These are phyloP conservation scores for Clitocybe nebularis DNA, from an alignment of 1,284 basidiomycete species.

Conservation along the genomic window DNA sequence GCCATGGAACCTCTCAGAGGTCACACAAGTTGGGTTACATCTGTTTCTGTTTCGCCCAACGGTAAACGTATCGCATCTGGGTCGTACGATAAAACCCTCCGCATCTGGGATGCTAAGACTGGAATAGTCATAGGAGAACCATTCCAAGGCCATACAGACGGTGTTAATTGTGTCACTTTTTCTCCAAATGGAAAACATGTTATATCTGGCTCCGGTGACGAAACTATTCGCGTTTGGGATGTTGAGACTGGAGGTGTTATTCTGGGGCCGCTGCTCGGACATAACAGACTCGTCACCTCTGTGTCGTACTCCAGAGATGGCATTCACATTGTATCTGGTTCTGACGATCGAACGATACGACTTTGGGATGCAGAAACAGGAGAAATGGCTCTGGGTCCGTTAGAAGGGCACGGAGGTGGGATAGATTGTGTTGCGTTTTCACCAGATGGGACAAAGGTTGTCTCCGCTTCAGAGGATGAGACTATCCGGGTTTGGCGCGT, in stretches of 20 bases:
- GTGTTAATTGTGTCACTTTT: slow-evolving; percentile 10
- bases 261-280: slow-evolving; percentile 5
- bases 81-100: slow-evolving; percentile 17
- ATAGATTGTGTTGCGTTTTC: slow-evolving; percentile 16
- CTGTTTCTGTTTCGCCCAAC: slow-evolving; percentile 9
- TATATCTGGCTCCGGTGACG: slow-evolving; percentile 14
- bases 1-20: background rate
- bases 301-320: slow-evolving; percentile 18
- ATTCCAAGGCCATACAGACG: slow-evolving; percentile 9
- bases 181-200: slow-evolving; percentile 14
- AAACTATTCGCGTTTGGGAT: slow-evolving; percentile 16
- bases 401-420: slow-evolving; percentile 10
- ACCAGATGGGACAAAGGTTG: slow-evolving; percentile 13
- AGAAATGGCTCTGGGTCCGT: background rate
- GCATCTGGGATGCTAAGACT: slow-evolving; percentile 18
- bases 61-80: slow-evolving; percentile 11
- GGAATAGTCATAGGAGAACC: slow-evolving; percentile 6
- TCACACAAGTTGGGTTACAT: slow-evolving; percentile 5
- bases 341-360: slow-evolving; percentile 13
- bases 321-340: slow-evolving; percentile 13
- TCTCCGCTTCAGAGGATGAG: slow-evolving; percentile 13
- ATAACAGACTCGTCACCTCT: slow-evolving; percentile 8
- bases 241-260: slow-evolving; percentile 3
- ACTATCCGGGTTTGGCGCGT: slow-evolving; percentile 14
- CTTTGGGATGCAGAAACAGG: slow-evolving; percentile 16